Evolutionary conservation across 2,329 filamentous ascomycete genomes (phyloP).

Genomic region (Magnaporthiopsis rhizophila): DNA sequence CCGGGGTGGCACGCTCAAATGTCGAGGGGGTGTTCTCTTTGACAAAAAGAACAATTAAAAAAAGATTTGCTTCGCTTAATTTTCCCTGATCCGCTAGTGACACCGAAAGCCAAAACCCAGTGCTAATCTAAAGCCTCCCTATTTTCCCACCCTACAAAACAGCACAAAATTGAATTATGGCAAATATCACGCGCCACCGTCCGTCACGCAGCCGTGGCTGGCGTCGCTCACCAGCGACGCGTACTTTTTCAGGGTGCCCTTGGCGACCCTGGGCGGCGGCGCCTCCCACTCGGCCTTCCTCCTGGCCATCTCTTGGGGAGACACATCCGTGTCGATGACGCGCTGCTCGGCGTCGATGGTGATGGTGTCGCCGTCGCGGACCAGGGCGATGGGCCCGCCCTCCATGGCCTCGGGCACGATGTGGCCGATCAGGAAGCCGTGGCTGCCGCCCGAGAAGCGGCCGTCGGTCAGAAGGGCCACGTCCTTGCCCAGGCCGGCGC

Average conservation of each 20-base stretch:
- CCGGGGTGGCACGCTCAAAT: background rate
- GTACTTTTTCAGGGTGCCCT: slow-evolving; percentile 66
- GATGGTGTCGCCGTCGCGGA: slow-evolving; percentile 73
- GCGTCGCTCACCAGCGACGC: slow-evolving; percentile 51
- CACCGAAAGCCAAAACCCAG: background rate
- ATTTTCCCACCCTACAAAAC: slow-evolving; percentile 1
- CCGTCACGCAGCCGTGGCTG: slow-evolving; percentile 52
- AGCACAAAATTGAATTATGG: background rate
- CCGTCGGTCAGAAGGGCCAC: slow-evolving; percentile 68
- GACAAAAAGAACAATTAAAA: too few species aligned
- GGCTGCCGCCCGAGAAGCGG: slow-evolving; percentile 71
- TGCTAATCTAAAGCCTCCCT: background rate
- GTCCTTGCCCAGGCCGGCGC: slow-evolving; percentile 70
- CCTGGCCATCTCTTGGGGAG: slow-evolving; percentile 53
- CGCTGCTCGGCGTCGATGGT: slow-evolving; percentile 74
- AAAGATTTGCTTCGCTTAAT: background rate
- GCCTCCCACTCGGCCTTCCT: slow-evolving; percentile 54
- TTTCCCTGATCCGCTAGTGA: background rate
- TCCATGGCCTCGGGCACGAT: slow-evolving; percentile 82
- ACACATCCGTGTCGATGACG: slow-evolving; percentile 58
- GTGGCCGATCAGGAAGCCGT: slow-evolving; percentile 83
- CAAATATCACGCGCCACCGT: slow-evolving; percentile 22
- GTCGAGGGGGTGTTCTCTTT: too few species aligned
- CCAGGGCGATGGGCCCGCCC: slow-evolving; percentile 75
- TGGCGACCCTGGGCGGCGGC: slow-evolving; percentile 48